Conservation (phyloP, 2,329 filamentous ascomycete genomes). For the Penicillium sp. region DNA sequence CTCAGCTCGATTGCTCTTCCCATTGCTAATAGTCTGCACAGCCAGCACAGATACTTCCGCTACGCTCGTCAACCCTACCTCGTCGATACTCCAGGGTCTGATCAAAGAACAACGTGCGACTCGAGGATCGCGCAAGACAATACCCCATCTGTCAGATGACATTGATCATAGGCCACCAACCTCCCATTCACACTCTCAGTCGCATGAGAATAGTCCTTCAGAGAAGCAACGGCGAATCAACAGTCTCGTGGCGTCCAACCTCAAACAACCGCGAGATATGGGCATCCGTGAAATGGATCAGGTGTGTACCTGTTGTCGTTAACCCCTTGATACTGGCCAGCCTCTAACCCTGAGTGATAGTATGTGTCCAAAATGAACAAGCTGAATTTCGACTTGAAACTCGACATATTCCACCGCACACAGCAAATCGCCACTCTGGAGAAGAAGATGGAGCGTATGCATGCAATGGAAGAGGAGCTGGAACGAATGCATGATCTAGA, state of each 20-base stretch:
- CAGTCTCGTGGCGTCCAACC: constrained; percentile 26
- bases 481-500: constrained; percentile 26
- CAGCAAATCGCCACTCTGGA: constrained; percentile 34
- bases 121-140: constrained; percentile 29
- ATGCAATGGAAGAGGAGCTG: constrained; percentile 34
- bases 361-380: constrained; percentile 44
- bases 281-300: constrained; percentile 41
- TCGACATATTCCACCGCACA: constrained; percentile 38
- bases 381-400: constrained; percentile 42
- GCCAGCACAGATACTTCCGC: constrained; percentile 27
- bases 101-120: constrained; percentile 40
- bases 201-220: constrained; percentile 30
- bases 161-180: constrained; percentile 15
- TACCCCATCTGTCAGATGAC: constrained; percentile 22
- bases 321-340: neutral
- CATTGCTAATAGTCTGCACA: constrained; percentile 2
- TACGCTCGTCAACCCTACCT: constrained; percentile 37
- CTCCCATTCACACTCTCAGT: constrained; percentile 18
- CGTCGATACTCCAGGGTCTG: constrained; percentile 36
- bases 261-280: constrained; percentile 37
- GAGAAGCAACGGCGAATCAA: constrained; percentile 33
- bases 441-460: constrained; percentile 36
- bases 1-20: neutral
- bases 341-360: constrained; percentile 22
- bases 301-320: constrained; percentile 22